Conservation (phyloP, 495 filamentous ascomycete species). For the Hypoxylon lenormandii region DNA sequence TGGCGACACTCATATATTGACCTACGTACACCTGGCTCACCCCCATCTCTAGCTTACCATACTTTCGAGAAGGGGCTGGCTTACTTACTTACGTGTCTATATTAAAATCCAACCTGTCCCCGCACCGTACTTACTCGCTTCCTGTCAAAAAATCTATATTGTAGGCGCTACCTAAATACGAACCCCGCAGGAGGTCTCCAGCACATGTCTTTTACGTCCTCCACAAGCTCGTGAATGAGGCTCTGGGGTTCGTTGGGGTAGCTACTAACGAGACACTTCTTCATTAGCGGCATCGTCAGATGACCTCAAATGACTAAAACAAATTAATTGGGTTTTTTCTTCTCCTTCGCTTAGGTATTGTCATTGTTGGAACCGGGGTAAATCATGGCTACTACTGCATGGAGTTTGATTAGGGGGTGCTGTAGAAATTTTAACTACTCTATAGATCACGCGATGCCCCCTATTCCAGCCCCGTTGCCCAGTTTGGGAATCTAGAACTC, state of each 20-base stretch:
- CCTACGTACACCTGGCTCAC: conserved; percentile 31
- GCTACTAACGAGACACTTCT: neutral
- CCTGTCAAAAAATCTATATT: conserved; percentile 38
- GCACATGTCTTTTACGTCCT: conserved; percentile 15
- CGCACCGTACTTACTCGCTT: conserved; percentile 22
- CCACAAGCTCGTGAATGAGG: conserved; percentile 31
- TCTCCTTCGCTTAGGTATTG: conserved; percentile 16
- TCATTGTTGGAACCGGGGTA: conserved; percentile 2
- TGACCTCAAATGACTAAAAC: conserved; percentile 6
- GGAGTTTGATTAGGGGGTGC: conserved; percentile 4
- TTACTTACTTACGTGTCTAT: conserved; percentile 37
- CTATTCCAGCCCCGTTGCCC: neutral
- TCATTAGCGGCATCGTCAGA: conserved; percentile 15
- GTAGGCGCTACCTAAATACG: neutral
- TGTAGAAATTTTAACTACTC: conserved; percentile 7
- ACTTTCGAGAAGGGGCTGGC: too few relatives aligned
- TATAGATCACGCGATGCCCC: conserved; percentile 18
- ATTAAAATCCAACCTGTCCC: conserved; percentile 33
- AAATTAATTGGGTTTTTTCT: neutral
- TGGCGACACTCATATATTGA: conserved; percentile 44
- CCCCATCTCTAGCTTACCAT: conserved; percentile 30
- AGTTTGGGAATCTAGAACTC: conserved; percentile 25
- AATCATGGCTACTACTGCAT: neutral
- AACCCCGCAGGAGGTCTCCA: conserved; percentile 35
- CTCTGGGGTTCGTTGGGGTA: conserved; percentile 14